phyloP scores from a whole-genome alignment of 2,329 filamentous ascomycete species.

The Cercospora canescens region DNA sequence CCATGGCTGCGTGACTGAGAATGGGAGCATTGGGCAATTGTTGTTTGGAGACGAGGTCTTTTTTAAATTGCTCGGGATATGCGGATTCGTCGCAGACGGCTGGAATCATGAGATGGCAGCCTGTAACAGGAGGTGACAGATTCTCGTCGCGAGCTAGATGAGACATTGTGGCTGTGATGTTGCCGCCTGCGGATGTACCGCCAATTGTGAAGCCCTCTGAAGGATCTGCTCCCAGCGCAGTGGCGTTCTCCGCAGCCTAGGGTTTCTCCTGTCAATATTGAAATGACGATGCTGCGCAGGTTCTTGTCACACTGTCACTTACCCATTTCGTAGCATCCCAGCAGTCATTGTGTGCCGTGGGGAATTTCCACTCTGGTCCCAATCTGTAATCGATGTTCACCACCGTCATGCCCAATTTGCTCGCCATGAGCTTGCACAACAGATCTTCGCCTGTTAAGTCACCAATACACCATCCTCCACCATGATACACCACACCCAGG shows the following conservation, averaged over 20 bases:
- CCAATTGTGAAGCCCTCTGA: conserved; percentile 51
- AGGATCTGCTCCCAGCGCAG: conserved; percentile 42
- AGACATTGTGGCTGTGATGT: conserved; percentile 50
- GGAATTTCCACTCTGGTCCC: conserved; percentile 54
- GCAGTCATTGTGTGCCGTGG: conserved; percentile 50
- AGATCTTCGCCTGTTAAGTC: conserved; percentile 45
- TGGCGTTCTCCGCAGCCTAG: conserved; percentile 39
- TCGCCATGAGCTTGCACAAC: conserved; percentile 42
- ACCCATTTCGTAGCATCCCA: conserved; percentile 50
- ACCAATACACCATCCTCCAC: conserved; percentile 49
- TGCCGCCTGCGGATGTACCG: conserved; percentile 55
- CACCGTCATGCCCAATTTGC: conserved; percentile 42
- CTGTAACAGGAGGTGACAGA: conserved; percentile 46
- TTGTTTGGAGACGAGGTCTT: conserved; percentile 43
- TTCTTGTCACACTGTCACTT: background rate
- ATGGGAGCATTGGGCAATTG: conserved; percentile 30
- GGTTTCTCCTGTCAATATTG: background rate
- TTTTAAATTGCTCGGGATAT: conserved; percentile 42
- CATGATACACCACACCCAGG: conserved; percentile 44
- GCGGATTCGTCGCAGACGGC: conserved; percentile 44
- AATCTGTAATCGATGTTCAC: conserved; percentile 55
- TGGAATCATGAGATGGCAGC: conserved; percentile 49
- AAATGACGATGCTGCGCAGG: background rate
- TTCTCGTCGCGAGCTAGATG: conserved; percentile 45
- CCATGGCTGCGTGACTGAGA: conserved; percentile 25